Evolutionary conservation across 140 eudicot genomes (phyloP), one percentile per base, ranked within the genome.

Genomic region (Stevia rebaudiana): DNA sequence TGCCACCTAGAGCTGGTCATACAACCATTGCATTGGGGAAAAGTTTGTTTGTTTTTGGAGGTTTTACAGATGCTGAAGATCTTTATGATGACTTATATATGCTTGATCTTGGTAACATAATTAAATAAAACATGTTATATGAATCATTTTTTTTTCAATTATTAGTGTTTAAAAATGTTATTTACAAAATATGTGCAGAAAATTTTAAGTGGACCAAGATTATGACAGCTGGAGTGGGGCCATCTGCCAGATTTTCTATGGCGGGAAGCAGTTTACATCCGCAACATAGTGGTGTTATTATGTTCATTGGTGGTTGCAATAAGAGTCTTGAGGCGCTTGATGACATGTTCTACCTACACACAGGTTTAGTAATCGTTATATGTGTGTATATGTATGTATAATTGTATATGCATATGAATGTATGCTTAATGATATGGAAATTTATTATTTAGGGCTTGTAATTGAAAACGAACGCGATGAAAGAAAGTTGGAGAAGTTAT

Each of bases 1-100:
- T 92, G 76, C 87, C 97, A 2, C 99, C 99, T 61, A 89, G 99
- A 79, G 99, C 88, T 71, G 99, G 99, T 63, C 99, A 92, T 74
- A 83, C 97, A 41, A 81, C 97, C 11, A 81, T 92, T 73, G 85
- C 95, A 6, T 78, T 83, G 42, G 97, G 95, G 36, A 88, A 74
- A 70, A 62, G 79, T 65, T 69, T 92, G 78, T 85, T 92, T 74
- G 97, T 92, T 12, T 92, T 92, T 79, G 99, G 99, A 46, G 99
- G 99, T 56, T 92, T 92, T 85, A 83, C 94, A 37, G 96, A 92
- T 74, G 95, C 78, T 51, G 95, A 88, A 65, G 86, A 82, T 70
- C 80, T 92, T 21, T 92, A 67, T 69, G 90, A 88, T 67, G 99
- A 92, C 70, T 81, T 92, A 11, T 78, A 85, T 63, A 75, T 88